Conservation (phyloP, 2,329 filamentous ascomycete species). For the Exophiala xenobiotica region DNA sequence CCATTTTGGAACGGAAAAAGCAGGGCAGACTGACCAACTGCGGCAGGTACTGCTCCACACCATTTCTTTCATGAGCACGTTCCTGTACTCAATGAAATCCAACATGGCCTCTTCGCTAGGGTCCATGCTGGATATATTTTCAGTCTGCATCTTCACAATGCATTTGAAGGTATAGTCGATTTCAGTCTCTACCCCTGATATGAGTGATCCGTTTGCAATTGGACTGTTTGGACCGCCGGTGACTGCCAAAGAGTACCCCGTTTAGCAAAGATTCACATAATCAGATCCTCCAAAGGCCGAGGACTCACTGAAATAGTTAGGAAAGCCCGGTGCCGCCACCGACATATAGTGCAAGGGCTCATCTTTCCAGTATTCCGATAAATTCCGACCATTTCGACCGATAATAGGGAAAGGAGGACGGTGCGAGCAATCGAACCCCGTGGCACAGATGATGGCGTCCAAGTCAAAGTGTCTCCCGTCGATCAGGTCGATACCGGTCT, state of each 20-base stretch:
- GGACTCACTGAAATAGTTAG: conserved; percentile 35
- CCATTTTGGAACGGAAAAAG: not conserved
- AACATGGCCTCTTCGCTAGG: conserved; percentile 33
- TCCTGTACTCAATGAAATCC: conserved; percentile 39
- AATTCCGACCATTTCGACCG: conserved; percentile 20
- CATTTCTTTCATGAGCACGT: conserved; percentile 50
- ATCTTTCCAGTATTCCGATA: conserved; percentile 16
- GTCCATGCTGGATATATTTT: conserved; percentile 42
- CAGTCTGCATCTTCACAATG: conserved; percentile 38
- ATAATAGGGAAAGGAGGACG: conserved; percentile 1
- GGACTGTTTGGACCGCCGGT: conserved; percentile 34
- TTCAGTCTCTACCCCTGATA: conserved; percentile 29
- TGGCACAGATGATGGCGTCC: conserved; percentile 29
- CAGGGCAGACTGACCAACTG: conserved; percentile 8
- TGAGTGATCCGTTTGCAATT: conserved; percentile 33
- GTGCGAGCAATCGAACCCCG: conserved; percentile 5
- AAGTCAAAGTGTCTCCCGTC: conserved; percentile 33
- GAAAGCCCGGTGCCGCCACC: conserved; percentile 47
- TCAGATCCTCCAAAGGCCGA: not conserved
- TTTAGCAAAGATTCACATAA: not conserved
- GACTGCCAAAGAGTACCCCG: conserved; percentile 10
- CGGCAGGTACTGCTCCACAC: conserved; percentile 41
- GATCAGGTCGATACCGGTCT: conserved; percentile 32
- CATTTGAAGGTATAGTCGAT: conserved; percentile 34
- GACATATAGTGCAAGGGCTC: conserved; percentile 48